Base-by-base conservation (phyloP, 2,329 filamentous ascomycete genomes). In the Epichloe hybrida region DNA sequence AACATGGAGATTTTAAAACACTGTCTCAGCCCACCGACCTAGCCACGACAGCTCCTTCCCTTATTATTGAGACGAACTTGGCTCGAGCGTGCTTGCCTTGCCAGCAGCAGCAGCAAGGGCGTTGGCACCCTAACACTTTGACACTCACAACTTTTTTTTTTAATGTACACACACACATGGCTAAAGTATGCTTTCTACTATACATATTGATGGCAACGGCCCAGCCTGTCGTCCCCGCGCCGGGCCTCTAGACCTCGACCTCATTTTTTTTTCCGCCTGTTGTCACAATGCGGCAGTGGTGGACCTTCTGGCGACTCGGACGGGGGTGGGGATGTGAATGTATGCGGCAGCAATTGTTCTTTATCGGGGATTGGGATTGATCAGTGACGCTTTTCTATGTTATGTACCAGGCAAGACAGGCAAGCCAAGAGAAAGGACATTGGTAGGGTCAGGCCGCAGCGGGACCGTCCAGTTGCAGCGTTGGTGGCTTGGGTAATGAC, bases 401-500 rank as follows among this genome's bases (percentile, higher is more conserved):
- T 6, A 27, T 17, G 17, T 17, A 27, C 2, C 23, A 27, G 23
- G 2, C 23, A 27, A 27, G 6, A 27, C 21, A 27, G 23, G 23
- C 23, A 27, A 27, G 23, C 23, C 23, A 27, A 7, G 23, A 27
- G 23, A 27, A 27, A 7, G 23, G 23, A 27, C 6, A 7, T 7
- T 2, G 23, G 23, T 27, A 27, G 23, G 23, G 23, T 27, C 23
- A 27, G 23, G 23, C 6, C 23, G 23, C 23, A 27, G 23, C 23
- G 23, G 40, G 20, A 38, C 34, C 21, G 21, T 27, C 21, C 39
- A 23, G 21, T 23, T 20, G 12, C 15, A 27, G 35, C 15, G 35
- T 43, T 50, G 52, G 50, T 52, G 52, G 52, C 52, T 54, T n/a
- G 48, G 38, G n/a, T n/a, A n/a, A n/a, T n/a, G n/a, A n/a, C n/a